Conservation (phyloP, 768 basidiomycete species). For the Lentinula aciculospora region DNA sequence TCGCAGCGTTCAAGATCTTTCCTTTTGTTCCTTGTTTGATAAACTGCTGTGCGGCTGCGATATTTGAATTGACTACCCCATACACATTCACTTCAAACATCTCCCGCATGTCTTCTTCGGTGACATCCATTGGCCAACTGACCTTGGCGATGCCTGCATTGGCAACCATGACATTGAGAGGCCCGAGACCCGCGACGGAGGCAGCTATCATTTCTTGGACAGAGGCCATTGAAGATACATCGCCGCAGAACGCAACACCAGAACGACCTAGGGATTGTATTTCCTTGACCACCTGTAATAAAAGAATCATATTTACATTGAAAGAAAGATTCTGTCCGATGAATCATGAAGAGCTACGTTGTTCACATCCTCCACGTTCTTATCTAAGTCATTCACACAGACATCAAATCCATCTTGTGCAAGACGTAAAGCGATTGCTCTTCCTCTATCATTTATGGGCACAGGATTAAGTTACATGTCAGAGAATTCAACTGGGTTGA, state of each 20-base stretch:
- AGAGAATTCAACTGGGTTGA: neutral
- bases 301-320: neutral
- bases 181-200: conserved; percentile 9
- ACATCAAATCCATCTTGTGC: conserved; percentile 30
- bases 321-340: neutral
- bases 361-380: conserved; percentile 13
- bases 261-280: conserved; percentile 5
- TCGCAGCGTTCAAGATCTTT: conserved; percentile 25
- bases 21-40: conserved; percentile 30
- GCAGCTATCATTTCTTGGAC: conserved; percentile 6
- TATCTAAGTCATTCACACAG: conserved; percentile 24
- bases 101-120: conserved; percentile 17
- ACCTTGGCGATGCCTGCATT: conserved; percentile 33
- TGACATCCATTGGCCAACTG: neutral
- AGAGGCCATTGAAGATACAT: conserved; percentile 4
- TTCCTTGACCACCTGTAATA: conserved; percentile 7
- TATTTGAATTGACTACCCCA: conserved; percentile 27
- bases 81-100: conserved; percentile 23
- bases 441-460: conserved; percentile 25
- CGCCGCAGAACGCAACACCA: conserved; percentile 1
- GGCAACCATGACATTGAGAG: conserved; percentile 29
- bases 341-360: neutral
- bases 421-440: conserved; percentile 26
- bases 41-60: conserved; percentile 27
- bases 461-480: neutral